Evolutionary conservation across 2,329 filamentous ascomycete species (phyloP), one percentile per base, ranked within the genome.

Genomic region (Pseudogymnoascus sp.): DNA sequence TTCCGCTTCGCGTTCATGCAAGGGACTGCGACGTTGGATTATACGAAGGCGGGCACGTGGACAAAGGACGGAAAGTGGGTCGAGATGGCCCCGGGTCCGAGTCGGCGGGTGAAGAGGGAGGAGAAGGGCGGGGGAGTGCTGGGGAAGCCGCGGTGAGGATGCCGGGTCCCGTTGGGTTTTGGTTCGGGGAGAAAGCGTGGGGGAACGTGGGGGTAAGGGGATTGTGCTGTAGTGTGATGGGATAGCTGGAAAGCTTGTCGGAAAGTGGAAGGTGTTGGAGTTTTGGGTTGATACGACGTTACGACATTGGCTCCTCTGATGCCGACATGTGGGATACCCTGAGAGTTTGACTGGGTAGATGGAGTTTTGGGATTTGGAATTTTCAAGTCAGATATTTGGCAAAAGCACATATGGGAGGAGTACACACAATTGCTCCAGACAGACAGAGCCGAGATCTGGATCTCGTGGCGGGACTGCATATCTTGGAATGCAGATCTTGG

Each of bases 1-100:
- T 93, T 93, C 71, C 78, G 90, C 5, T 93, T 93, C 74, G 89
- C 81, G 1, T 92, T 85, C 70, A 83, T 93, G 80, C 79, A 82
- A 60, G 89, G 89, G 1, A 85, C 83, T 64, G 73, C 73, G 4
- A 81, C 80, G 40, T 86, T 81, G 23, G 90, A 93, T 72, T 93
- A 90, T 70, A 91, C 88, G 12, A 89, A 86, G 74, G 90, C 90
- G 0, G 90, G 89, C 1, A 81, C 79, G 10, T 93, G 90, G 90
- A 80, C 80, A 23, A 75, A 71, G 1, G 81, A 87, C 61, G 84
- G 87, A 1, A 78, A 80, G 36, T 93, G 90, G 90, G 77, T 78
- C 46, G 73, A 82, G 25, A 90, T 91, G 87, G 61, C 53, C 10
- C 50, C 50, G 50, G 50, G 50, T 31, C 50, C 50, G 28, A 56